phyloP scores from a whole-genome alignment of 495 filamentous ascomycete species.

The Staphylotrichum tortipilum region DNA sequence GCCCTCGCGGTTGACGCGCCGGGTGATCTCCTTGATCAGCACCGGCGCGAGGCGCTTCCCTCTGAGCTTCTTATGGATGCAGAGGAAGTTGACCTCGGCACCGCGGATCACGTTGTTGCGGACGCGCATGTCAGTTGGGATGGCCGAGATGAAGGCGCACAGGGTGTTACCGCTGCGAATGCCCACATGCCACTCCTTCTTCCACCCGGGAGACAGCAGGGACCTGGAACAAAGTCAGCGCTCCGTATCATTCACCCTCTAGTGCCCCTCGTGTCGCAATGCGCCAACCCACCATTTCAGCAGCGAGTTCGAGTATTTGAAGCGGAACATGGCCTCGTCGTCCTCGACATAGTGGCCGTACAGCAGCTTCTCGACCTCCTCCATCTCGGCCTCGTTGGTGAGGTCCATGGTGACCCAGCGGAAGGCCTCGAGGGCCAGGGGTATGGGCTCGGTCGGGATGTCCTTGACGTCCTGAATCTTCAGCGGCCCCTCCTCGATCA shows the following conservation, averaged over 20 bases:
- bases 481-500: constrained; percentile 47
- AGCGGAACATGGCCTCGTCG: constrained; percentile 90
- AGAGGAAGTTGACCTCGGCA: constrained; percentile 95
- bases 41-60: constrained; percentile 85
- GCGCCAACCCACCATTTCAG: constrained; percentile 63
- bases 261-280: too few relatives aligned
- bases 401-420: constrained; percentile 93
- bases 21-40: constrained; percentile 94
- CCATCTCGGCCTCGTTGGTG: constrained; percentile 47
- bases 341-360: constrained; percentile 95
- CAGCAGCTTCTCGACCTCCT: constrained; percentile 81
- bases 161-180: constrained; percentile 75
- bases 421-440: constrained; percentile 62
- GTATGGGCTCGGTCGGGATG: constrained; percentile 60
- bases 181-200: constrained; percentile 89
- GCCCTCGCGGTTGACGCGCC: constrained; percentile 70
- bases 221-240: constrained; percentile 51
- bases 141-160: constrained; percentile 89
- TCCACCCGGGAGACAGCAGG: constrained; percentile 90
- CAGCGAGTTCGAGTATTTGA: constrained; percentile 84
- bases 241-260: too few relatives aligned
- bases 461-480: constrained; percentile 60
- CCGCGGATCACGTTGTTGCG: constrained; percentile 64
- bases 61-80: constrained; percentile 94
- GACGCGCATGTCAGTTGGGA: constrained; percentile 74